Evolutionary conservation across 1,284 basidiomycete species (phyloP).

Genomic region (Meripilus lineatus): DNA sequence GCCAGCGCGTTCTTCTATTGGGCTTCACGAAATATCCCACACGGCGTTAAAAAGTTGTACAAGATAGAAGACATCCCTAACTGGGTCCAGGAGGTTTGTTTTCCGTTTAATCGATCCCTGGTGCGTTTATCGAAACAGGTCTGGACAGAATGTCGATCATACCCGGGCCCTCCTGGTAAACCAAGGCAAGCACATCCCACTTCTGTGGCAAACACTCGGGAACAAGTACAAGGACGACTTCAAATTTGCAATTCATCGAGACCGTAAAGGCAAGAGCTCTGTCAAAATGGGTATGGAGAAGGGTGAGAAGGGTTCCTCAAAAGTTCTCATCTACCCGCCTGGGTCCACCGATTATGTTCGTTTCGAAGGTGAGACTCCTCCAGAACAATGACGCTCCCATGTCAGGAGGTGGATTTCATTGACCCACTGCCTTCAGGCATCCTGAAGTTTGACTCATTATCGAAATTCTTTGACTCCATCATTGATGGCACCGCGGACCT

Average conservation of each 20-base stretch:
- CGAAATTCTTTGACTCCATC: slow-evolving; percentile 64
- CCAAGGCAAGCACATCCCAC: slow-evolving; percentile 72
- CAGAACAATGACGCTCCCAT: too few species aligned
- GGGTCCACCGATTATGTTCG: slow-evolving; percentile 48
- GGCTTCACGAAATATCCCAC: slow-evolving; percentile 71
- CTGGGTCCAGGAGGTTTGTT: slow-evolving; percentile 57
- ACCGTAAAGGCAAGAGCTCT: slow-evolving; percentile 57
- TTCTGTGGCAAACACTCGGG: slow-evolving; percentile 82
- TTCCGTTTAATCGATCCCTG: neutral
- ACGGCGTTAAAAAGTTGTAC: slow-evolving; percentile 60
- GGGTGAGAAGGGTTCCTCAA: slow-evolving; percentile 50
- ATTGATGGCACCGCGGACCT: slow-evolving; percentile 61
- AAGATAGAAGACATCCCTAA: slow-evolving; percentile 50
- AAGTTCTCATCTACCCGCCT: slow-evolving; percentile 60
- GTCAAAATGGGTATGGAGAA: slow-evolving; percentile 50
- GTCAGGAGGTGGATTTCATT: too few species aligned
- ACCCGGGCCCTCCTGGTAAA: slow-evolving; percentile 73
- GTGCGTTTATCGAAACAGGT: neutral
- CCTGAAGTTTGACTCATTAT: slow-evolving; percentile 59
- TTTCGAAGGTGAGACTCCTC: slow-evolving; percentile 49
- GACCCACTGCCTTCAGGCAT: slow-evolving; percentile 37
- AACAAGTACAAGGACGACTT: slow-evolving; percentile 70
- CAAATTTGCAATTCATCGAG: slow-evolving; percentile 64
- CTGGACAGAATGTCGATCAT: slow-evolving; percentile 42
- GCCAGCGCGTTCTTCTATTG: slow-evolving; percentile 75